Evolutionary conservation across 306 rosid species (phyloP), one percentile per base, ranked within the genome.

Genomic region (Castanospermum australe): DNA sequence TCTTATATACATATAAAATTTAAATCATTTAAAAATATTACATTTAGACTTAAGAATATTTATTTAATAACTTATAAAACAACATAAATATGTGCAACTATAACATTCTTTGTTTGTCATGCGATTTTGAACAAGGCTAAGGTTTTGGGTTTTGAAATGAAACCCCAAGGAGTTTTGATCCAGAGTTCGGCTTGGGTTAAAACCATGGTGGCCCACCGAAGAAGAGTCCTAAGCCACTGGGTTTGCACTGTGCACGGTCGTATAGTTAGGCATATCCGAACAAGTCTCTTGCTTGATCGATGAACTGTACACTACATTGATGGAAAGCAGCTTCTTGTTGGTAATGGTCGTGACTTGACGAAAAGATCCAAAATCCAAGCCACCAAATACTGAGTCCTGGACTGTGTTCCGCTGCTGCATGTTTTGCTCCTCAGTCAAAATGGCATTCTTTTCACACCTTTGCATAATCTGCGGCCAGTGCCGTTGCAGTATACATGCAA

Each of bases 311-410:
- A 59, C 28, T 64, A 4, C 0, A 33, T 68, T 9, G 42, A 1
- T 6, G 28, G 4, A 39, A 22, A 61, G 60, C 67, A n/a, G n/a
- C n/a, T n/a, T n/a, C n/a, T 28, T 47, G 13, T 35, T 63, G 4
- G 65, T 22, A n/a, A 36, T 82, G 67, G 79, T 51, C 4, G 18
- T 82, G 45, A 25, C 13, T 67, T 33, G 33, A 52, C 56, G n/a
- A 11, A 25, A 66, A 54, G 94, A 90, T 90, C 94, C 94, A 82
- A 84, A 81, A 54, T 82, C 77, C 73, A 84, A 88, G 94, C 89
- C 90, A 66, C 88, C 71, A 71, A 84, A 78, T 44, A 52, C 94
- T 84, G 59, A 71, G 38, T 78, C 83, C 20, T 12, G 8, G 67
- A 82, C 82, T 47, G 10, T 71, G 12, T 63, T 52, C 5, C 24